Base-by-base conservation (phyloP, 768 basidiomycete species). In the Boletellus sp. region DNA sequence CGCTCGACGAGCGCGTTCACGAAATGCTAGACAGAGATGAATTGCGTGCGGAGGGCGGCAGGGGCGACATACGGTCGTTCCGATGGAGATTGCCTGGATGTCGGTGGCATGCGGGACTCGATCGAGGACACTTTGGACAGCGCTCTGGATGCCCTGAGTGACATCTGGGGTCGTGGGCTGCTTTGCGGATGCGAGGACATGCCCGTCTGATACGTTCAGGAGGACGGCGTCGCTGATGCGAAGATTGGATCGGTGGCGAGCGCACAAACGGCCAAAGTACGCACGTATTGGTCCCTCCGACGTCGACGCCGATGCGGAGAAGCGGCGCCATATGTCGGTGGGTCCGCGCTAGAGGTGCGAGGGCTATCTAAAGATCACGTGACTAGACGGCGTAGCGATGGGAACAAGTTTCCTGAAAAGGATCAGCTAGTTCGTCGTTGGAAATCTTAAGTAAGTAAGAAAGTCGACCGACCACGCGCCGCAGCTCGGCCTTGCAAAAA, bases 1-100 rank as follows among this genome's bases (percentile, higher is more conserved):
- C 74, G 62, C 65, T 84, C 81, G 16, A 85, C 71, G 3, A 86
- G 75, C 1, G 81, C 80, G 53, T 85, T 81, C 22, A 81, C 71
- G 50, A 81, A 81, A 59, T 78, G 76, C 70, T 75, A 19, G 17
- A 24, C 17, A 7, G 4, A 15, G 13, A 1, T 45, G 17, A 54
- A 43, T 1, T 8, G 23, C 8, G 26, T 1, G 16, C 16, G 2
- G 11, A 7, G 12, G 4, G 6, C 20, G 1, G 7, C 0, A 1
- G 15, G 20, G n/a, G 4, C 26, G 23, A 47, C 69, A 42, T 43
- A 79, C 80, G 0, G 83, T 84, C 0, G 83, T 84, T 31, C 84
- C 84, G 51, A 85, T 79, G 31, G 78, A 74, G 52, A 85, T 59
- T 6, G 78, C 76, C 43, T 77, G 68, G 31, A 85, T 70, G 1